Evolutionary conservation across 257 asterid species (phyloP).

Genomic region (Schizonepeta tenuifolia): DNA sequence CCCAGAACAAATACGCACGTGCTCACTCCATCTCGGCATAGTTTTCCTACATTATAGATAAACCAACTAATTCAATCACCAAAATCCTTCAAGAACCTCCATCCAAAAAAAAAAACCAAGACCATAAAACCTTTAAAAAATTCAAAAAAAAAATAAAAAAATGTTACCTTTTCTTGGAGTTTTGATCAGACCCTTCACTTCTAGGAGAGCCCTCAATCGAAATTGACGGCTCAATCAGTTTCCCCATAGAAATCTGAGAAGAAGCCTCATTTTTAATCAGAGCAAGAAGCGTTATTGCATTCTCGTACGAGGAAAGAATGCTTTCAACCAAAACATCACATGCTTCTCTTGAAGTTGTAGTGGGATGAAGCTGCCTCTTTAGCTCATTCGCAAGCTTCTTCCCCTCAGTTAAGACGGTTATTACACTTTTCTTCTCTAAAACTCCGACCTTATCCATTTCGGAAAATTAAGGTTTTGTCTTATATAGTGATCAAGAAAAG

Average conservation of each 20-base stretch:
- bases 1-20: conserved; percentile 48
- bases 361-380: conserved; percentile 48
- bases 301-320: conserved; percentile 64
- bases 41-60: conserved; percentile 60
- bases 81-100: neutral
- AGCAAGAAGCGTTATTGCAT: conserved; percentile 58
- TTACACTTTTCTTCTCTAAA: conserved; percentile 38
- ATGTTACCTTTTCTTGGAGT: conserved; percentile 62
- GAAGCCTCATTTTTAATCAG: conserved; percentile 36
- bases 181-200: conserved; percentile 47
- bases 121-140: too few species aligned
- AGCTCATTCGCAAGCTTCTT: conserved; percentile 70
- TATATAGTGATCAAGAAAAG: conserved; percentile 20
- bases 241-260: conserved; percentile 14
- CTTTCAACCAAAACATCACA: conserved; percentile 53
- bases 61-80: neutral
- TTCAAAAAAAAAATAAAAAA: neutral
- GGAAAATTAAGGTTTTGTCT: neutral
- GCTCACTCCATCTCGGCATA: conserved; percentile 54
- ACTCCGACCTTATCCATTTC: conserved; percentile 52
- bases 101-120: neutral
- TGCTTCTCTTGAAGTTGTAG: conserved; percentile 31
- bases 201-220: conserved; percentile 43
- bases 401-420: conserved; percentile 64
- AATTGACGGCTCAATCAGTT: conserved; percentile 32